Evolutionary conservation across 495 filamentous ascomycete genomes (phyloP), one percentile per base, ranked within the genome.

Genomic region (Filosporella fistucella): DNA sequence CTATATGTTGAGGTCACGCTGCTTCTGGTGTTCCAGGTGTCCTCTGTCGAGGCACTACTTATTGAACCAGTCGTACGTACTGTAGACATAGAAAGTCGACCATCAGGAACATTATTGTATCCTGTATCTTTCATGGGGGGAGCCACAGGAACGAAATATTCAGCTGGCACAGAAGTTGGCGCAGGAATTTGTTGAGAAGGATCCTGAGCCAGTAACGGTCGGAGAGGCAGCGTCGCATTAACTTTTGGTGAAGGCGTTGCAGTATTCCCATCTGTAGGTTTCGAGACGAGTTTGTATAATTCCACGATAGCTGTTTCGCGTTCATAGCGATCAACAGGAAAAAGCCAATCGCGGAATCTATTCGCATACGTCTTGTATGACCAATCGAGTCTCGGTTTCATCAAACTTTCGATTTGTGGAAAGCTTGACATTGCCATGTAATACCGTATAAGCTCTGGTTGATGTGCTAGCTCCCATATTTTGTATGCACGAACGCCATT

Each of bases 361-460:
- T 54, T 54, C 18, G 44, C 36, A 41, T 54, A 54, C 17, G 51
- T 54, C 26, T 54, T 54, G 44, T 54, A 54, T 16, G 44, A 54
- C 33, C 45, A 54, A 13, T 54, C 51, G 21, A 54, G 51, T 17
- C 38, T 41, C 2, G 43, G 12, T 25, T 43, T 47, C 51, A 54
- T 54, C 16, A n/a, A 16, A 10, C 48, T 29, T 35, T 46, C 35
- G 23, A 54, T 42, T 21, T 47, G 44, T 4, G 44, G 44, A 42
- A 54, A 54, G 38, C 51, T 54, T 35, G 38, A 17, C 51, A 54
- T 54, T n/a, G 51, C 43, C 51, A 54, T 54, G 22, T 54, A 54
- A 13, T 47, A 39, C 1, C 51, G 51, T 6, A 54, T 36, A 2
- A 54, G 45, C 11, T 54, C 45, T 1, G 30, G 18, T 30, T 54